These are phyloP conservation scores for Garcia nutans DNA, from an alignment of 345 rosid genomes.

Conservation along the genomic window DNA sequence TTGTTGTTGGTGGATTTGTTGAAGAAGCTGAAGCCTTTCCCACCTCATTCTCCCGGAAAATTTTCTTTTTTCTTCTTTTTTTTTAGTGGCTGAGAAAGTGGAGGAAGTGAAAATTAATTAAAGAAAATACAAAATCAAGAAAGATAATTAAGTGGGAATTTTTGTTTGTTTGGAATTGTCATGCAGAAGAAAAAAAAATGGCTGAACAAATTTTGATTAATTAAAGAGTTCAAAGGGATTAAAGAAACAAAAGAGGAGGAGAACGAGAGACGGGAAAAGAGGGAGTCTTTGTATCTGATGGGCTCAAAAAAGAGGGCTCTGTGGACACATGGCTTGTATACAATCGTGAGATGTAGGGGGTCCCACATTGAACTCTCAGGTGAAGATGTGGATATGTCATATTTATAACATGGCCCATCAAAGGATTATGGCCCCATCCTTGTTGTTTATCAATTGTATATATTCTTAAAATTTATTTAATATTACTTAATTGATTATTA, in stretches of 20 bases:
- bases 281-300: conserved; percentile 2
- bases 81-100: conserved; percentile 32
- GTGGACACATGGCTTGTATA: conserved; percentile 6
- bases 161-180: background rate
- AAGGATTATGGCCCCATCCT: background rate
- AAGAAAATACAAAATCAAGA: background rate
- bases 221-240: background rate
- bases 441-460: background rate
- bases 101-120: conserved; percentile 28
- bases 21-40: conserved; percentile 54
- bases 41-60: conserved; percentile 62
- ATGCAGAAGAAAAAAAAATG: conserved; percentile 11
- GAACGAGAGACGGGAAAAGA: background rate
- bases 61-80: background rate
- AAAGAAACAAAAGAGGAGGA: background rate
- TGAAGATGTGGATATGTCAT: background rate
- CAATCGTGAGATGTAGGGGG: background rate
- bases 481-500: no score
- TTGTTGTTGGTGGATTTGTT: conserved; percentile 17
- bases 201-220: background rate
- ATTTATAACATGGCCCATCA: background rate
- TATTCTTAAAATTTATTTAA: no score
- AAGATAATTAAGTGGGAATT: background rate
- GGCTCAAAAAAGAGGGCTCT: conserved; percentile 4
- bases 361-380: conserved; percentile 8